Conservation (phyloP, 1,139 yeast species). For the Zygosaccharomyces sapae region DNA sequence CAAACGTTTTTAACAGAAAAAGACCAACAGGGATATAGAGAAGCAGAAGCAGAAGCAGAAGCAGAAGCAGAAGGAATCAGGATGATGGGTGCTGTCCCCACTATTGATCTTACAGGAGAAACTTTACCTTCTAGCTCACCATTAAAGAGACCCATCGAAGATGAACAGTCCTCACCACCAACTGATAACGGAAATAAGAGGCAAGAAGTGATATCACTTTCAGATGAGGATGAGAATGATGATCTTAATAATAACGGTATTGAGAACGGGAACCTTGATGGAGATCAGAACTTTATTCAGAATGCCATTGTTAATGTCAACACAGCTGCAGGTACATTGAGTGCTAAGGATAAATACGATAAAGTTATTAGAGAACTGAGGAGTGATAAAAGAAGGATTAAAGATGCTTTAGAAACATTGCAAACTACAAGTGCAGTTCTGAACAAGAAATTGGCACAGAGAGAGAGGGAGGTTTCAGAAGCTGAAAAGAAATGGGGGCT, state of each 20-base stretch:
- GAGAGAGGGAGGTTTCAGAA: conserved; percentile 21
- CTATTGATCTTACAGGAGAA: conserved; percentile 22
- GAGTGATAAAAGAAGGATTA: conserved; percentile 8
- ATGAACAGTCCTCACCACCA: conserved; percentile 4
- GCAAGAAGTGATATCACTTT: conserved; percentile 16
- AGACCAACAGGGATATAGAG: not conserved
- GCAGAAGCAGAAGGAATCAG: not conserved
- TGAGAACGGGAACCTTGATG: not conserved
- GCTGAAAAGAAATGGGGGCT: conserved; percentile 18
- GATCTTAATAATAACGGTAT: no score
- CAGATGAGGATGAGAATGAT: conserved; percentile 15
- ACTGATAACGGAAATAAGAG: not conserved
- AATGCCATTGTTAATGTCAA: not conserved
- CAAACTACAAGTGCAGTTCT: conserved; percentile 20
- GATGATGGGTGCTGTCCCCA: conserved; percentile 13
- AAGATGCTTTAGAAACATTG: conserved; percentile 14
- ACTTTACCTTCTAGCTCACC: conserved; percentile 11
- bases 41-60: not conserved
- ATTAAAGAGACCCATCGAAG: conserved; percentile 10
- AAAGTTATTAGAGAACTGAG: conserved; percentile 1
- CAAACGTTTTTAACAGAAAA: not conserved
- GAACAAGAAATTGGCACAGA: conserved; percentile 19
- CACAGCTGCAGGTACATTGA: not conserved
- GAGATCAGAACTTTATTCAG: not conserved
- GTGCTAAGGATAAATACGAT: not conserved